Evolutionary conservation across 2,329 filamentous ascomycete species (phyloP).

Genomic region (Fusarium pilosicola): DNA sequence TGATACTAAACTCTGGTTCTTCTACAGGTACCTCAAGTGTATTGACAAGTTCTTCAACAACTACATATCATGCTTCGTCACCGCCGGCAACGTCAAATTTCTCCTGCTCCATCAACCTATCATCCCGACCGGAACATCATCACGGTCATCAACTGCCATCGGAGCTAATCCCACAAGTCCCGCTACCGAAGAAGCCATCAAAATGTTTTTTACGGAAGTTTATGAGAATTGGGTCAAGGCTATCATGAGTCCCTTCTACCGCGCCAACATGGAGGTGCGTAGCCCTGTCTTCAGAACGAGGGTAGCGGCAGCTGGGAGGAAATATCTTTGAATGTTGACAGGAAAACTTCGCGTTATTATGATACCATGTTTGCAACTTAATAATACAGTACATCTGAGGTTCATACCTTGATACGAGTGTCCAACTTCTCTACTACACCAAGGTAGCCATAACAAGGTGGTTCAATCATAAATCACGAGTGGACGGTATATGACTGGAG

Average conservation of each 20-base stretch:
- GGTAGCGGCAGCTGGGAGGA: constrained; percentile 89
- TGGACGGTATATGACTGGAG: not conserved
- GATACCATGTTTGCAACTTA: constrained; percentile 37
- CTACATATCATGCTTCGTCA: constrained; percentile 94
- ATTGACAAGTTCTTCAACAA: constrained; percentile 97
- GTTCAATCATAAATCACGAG: not conserved
- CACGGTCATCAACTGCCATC: constrained; percentile 73
- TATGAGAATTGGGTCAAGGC: constrained; percentile 98
- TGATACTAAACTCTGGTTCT: constrained; percentile 2
- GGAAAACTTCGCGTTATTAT: constrained; percentile 24
- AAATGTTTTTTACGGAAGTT: constrained; percentile 93
- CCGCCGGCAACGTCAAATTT: constrained; percentile 91
- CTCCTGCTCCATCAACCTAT: constrained; percentile 89
- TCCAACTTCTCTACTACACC: not conserved
- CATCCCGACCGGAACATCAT: constrained; percentile 54
- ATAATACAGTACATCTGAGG: not conserved
- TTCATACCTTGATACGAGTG: not conserved
- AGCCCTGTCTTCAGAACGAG: constrained; percentile 87
- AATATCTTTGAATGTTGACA: constrained; percentile 73
- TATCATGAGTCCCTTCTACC: constrained; percentile 96
- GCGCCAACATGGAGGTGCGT: constrained; percentile 82
- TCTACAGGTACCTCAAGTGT: constrained; percentile 88
- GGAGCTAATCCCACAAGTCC: constrained; percentile 86
- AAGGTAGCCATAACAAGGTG: too few relatives aligned
- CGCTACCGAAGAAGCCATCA: constrained; percentile 93